A percentile compares a stretch with the other conserved stretches of the same genome.
Conservation (phyloP, 2,329 filamentous ascomycete species). For the Trichophyton mentagrophytes region DNA sequence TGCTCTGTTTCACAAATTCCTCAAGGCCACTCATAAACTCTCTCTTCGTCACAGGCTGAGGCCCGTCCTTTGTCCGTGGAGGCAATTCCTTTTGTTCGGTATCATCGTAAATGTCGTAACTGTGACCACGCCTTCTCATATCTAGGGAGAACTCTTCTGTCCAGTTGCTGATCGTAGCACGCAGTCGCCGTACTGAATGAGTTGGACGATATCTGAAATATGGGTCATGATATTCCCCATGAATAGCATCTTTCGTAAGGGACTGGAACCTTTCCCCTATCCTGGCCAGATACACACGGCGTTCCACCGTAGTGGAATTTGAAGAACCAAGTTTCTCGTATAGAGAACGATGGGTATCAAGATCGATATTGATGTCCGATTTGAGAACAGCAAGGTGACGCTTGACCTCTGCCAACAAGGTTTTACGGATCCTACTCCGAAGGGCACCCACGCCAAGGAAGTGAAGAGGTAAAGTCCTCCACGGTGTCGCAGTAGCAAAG, state of each 20-base stretch:
- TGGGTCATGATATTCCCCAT: constrained; percentile 17
- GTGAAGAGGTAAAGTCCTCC: constrained; percentile 16
- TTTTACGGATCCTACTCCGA: constrained; percentile 21
- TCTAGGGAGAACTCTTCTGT: constrained; percentile 15
- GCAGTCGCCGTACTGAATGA: constrained; percentile 13
- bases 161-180: constrained; percentile 15
- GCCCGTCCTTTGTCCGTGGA: constrained; percentile 11
- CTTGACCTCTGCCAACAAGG: constrained; percentile 25
- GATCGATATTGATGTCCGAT: constrained; percentile 23
- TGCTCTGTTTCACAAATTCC: constrained; percentile 11
- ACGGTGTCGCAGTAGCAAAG: constrained; percentile 21
- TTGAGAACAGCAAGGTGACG: constrained; percentile 27
- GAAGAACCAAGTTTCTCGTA: constrained; percentile 18
- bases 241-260: constrained; percentile 16
- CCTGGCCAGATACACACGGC: constrained; percentile 14
- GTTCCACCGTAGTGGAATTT: constrained; percentile 15
- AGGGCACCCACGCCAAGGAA: constrained; percentile 23
- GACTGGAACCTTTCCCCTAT: constrained; percentile 15
- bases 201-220: constrained; percentile 15
- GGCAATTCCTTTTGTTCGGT: background rate
- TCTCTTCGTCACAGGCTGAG: constrained; percentile 11
- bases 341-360: constrained; percentile 22
- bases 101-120: constrained; percentile 14
- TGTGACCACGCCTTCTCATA: constrained; percentile 16
- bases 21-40: constrained; percentile 11